phyloP scores from a whole-genome alignment of 108 stramenopile genomes.

The Pseudonitzschia multiseries region DNA sequence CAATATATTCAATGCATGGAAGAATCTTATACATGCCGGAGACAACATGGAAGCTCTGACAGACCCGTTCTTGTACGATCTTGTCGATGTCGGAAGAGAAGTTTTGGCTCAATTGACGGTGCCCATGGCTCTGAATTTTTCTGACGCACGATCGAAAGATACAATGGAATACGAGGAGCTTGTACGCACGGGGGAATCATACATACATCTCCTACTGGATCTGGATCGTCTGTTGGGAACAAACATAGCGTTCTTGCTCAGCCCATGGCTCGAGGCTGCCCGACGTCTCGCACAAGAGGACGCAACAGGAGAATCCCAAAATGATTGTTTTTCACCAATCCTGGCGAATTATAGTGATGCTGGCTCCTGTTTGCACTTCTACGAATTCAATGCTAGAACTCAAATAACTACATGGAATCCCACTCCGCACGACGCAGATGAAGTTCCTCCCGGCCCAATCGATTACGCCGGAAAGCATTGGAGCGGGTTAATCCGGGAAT shows the following conservation, averaged over 20 bases:
- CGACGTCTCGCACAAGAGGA: constrained; percentile 18
- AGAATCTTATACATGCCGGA: constrained; percentile 14
- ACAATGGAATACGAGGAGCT: constrained; percentile 17
- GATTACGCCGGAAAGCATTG: constrained; percentile 52
- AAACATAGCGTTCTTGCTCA: constrained; percentile 29
- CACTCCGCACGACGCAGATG: constrained; percentile 11
- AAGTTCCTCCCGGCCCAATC: constrained; percentile 42
- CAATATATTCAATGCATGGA: constrained; percentile 34
- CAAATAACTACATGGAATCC: constrained; percentile 54
- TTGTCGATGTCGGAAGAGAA: constrained; percentile 49
- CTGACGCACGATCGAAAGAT: constrained; percentile 25
- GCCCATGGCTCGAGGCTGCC: constrained; percentile 38
- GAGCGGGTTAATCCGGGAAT: constrained; percentile 36
- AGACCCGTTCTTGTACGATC: constrained; percentile 40
- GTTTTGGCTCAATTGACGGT: constrained; percentile 39
- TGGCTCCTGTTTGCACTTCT: constrained; percentile 25
- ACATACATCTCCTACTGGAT: constrained; percentile 30
- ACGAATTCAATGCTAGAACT: constrained; percentile 42
- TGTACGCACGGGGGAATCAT: constrained; percentile 18
- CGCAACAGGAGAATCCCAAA: constrained; percentile 11
- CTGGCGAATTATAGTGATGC: constrained; percentile 1
- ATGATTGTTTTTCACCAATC: constrained; percentile 32
- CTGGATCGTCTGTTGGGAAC: constrained; percentile 34
- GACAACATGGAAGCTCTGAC: background rate
- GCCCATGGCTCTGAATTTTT: constrained; percentile 36